A percentile compares a stretch with the other conserved stretches of the same genome.
These are phyloP conservation scores for Thymus quinquecostatus DNA, from an alignment of 257 asterid species.

Conservation along the genomic window DNA sequence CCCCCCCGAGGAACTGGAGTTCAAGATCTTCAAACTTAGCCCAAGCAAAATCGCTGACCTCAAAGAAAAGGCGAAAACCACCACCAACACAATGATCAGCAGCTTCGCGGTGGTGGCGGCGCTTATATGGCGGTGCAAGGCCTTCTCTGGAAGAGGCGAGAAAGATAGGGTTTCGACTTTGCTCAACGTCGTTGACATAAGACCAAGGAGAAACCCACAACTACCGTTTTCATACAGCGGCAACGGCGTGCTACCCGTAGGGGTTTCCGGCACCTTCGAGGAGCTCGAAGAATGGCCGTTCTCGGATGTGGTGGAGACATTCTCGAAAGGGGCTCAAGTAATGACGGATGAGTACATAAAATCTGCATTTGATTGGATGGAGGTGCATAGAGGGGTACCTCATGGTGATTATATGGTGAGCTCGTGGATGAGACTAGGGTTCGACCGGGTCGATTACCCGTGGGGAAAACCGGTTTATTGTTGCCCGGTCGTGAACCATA, in stretches of 20 bases:
- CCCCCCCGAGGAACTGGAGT: background rate
- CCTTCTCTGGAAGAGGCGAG: background rate
- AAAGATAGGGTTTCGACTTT: background rate
- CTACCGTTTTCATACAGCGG: background rate
- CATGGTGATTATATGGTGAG: slow-evolving; percentile 60
- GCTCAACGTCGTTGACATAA: background rate
- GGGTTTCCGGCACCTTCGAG: background rate
- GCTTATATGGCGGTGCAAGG: background rate
- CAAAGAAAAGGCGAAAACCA: slow-evolving; percentile 28
- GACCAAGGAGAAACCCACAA: background rate
- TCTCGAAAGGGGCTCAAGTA: slow-evolving; percentile 40
- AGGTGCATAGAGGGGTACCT: slow-evolving; percentile 58
- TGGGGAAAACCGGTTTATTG: slow-evolving; percentile 63
- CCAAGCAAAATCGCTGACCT: slow-evolving; percentile 22
- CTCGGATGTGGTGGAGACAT: slow-evolving; percentile 36
- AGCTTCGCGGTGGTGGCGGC: background rate
- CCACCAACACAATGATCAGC: background rate
- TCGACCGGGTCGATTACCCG: slow-evolving; percentile 50
- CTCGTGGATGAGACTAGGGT: slow-evolving; percentile 68
- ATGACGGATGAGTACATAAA: slow-evolving; percentile 58
- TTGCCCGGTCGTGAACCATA: slow-evolving; percentile 53
- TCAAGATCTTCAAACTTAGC: slow-evolving; percentile 44
- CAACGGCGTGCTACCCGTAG: background rate
- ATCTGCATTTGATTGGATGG: slow-evolving; percentile 64
- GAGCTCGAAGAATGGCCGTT: background rate